Percentiles rank a stretch among this genome's conserved stretches.
These are phyloP conservation scores for Lolium multiflorum DNA, from an alignment of 176 grass and related monocot species.

Conservation along the genomic window DNA sequence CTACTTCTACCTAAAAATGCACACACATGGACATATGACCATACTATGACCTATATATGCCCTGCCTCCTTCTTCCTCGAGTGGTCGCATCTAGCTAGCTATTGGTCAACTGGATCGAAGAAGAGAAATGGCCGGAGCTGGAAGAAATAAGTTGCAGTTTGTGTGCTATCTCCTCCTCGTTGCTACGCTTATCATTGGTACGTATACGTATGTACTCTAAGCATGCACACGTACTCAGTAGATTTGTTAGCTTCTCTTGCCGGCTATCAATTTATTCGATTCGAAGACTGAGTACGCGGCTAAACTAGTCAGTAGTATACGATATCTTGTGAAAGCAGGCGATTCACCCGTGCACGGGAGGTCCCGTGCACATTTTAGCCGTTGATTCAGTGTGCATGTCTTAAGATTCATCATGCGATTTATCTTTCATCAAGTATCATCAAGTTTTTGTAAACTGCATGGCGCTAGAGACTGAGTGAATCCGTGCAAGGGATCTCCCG, in stretches of 20 bases:
- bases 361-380: too few relatives aligned
- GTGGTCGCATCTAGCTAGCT: neutral
- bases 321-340: too few relatives aligned
- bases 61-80: neutral
- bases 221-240: neutral
- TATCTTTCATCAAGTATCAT: too few relatives aligned
- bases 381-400: too few relatives aligned
- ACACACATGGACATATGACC: neutral
- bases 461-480: too few relatives aligned
- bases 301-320: neutral
- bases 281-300: neutral
- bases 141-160: neutral
- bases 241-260: neutral
- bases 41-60: neutral
- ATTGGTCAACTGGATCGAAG: neutral
- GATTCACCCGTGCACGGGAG: too few relatives aligned
- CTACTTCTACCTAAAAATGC: neutral
- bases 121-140: slow-evolving; percentile 24
- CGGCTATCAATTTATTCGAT: neutral
- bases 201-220: neutral
- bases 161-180: slow-evolving; percentile 19
- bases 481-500: too few relatives aligned
- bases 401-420: too few relatives aligned
- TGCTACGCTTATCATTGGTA: slow-evolving; percentile 28
- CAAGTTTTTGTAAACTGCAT: too few relatives aligned